phyloP scores from a whole-genome alignment of 176 grass and related monocot genomes.

The Cenchrus americanus region DNA sequence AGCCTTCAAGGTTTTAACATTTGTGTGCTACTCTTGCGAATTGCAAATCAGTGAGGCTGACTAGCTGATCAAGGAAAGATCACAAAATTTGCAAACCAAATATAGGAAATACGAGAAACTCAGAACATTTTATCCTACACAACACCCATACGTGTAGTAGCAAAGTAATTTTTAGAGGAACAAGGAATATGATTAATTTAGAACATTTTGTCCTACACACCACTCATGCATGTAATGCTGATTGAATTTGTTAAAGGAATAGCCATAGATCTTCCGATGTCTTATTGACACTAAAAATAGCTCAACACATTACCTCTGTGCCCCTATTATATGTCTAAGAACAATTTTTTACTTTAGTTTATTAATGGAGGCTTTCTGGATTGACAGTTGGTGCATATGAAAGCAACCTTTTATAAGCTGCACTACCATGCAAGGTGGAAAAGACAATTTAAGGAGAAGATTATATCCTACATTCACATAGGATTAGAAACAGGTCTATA shows the following conservation, averaged over 20 bases:
- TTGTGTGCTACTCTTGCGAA: no score
- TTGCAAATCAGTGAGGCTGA: background rate
- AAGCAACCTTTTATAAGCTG: background rate
- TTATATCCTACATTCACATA: no score
- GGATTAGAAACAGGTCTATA: background rate
- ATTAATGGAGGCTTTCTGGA: background rate
- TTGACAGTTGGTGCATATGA: background rate
- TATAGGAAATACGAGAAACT: background rate
- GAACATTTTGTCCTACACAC: background rate
- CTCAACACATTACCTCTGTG: background rate
- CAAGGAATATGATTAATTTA: background rate
- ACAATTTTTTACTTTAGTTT: background rate
- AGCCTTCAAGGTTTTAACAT: background rate
- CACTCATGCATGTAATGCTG: background rate
- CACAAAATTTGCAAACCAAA: background rate
- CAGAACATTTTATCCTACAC: constrained; percentile 14
- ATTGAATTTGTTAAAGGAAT: constrained; percentile 1
- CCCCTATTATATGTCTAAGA: background rate
- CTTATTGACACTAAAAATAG: background rate
- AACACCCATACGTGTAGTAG: background rate
- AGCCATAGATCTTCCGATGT: background rate
- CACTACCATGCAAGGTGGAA: background rate
- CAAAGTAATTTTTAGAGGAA: constrained; percentile 1
- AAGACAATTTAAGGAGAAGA: background rate
- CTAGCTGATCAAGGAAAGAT: background rate